Evolutionary conservation across 371 early-diverging fungal genomes (phyloP).

Genomic region (Cokeromyces recurvatus): DNA sequence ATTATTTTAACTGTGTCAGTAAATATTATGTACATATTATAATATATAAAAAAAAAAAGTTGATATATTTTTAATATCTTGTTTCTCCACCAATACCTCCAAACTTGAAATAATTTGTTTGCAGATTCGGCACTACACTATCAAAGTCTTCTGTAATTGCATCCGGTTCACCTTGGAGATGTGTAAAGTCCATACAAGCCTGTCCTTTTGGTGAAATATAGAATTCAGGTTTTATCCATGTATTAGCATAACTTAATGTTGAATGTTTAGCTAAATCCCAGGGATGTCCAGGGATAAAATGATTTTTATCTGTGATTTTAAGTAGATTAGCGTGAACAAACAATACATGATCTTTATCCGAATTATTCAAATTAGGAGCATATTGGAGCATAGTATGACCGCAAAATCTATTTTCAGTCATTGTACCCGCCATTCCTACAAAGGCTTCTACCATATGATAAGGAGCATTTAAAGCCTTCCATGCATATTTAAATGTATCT

Average conservation of each 20-base stretch:
- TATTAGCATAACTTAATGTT: slow-evolving; percentile 14
- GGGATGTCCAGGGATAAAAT: slow-evolving; percentile 31
- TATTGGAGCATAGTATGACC: slow-evolving; percentile 47
- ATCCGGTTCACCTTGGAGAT: slow-evolving; percentile 29
- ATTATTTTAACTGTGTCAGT: no score
- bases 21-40: no score
- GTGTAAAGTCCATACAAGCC: slow-evolving; percentile 41
- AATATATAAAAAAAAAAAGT: no score
- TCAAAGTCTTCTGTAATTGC: slow-evolving; percentile 25
- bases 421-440: slow-evolving; percentile 40
- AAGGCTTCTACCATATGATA: slow-evolving; percentile 35
- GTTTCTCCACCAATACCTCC: slow-evolving; percentile 44
- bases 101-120: slow-evolving; percentile 28
- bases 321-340: slow-evolving; percentile 43
- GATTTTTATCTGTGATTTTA: slow-evolving; percentile 29
- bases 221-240: slow-evolving; percentile 31
- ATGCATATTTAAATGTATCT: slow-evolving; percentile 44
- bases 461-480: slow-evolving; percentile 33
- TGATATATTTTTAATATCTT: no score
- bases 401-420: slow-evolving; percentile 28
- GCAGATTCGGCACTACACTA: slow-evolving; percentile 20
- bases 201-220: slow-evolving; percentile 24
- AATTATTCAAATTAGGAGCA: not conserved
- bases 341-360: slow-evolving; percentile 10
- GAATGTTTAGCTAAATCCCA: slow-evolving; percentile 38